phyloP scores from a whole-genome alignment of 2,329 filamentous ascomycete genomes.

The Pseudovirgaria hyperparasitica region DNA sequence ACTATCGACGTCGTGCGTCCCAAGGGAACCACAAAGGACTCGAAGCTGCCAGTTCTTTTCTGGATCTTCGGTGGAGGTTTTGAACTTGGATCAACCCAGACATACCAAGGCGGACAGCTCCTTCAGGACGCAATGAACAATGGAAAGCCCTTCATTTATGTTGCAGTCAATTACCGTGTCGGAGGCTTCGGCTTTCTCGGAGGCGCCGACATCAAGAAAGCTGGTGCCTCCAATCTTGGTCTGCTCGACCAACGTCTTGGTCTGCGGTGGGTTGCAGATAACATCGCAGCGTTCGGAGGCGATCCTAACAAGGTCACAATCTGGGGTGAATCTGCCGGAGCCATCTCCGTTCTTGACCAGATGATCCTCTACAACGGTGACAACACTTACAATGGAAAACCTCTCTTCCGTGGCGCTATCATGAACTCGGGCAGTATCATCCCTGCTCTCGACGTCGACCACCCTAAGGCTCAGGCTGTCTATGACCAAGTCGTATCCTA shows the following conservation, averaged over 20 bases:
- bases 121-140: slow-evolving; percentile 29
- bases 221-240: slow-evolving; percentile 58
- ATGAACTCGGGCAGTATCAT: slow-evolving; percentile 42
- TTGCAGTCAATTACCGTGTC: slow-evolving; percentile 66
- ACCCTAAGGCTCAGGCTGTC: slow-evolving; percentile 50
- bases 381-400: slow-evolving; percentile 59
- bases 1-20: slow-evolving; percentile 31
- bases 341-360: slow-evolving; percentile 63
- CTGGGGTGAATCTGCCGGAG: slow-evolving; percentile 50
- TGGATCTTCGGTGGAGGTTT: slow-evolving; percentile 37
- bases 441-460: slow-evolving; percentile 44
- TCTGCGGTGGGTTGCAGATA: slow-evolving; percentile 65
- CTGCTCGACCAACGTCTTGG: slow-evolving; percentile 60
- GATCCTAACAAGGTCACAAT: slow-evolving; percentile 69
- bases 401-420: slow-evolving; percentile 63
- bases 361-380: slow-evolving; percentile 63
- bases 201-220: slow-evolving; percentile 52
- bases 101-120: slow-evolving; percentile 29
- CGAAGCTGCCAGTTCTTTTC: slow-evolving; percentile 34
- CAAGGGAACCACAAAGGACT: slow-evolving; percentile 18
- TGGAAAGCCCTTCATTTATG: slow-evolving; percentile 57
- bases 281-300: slow-evolving; percentile 66
- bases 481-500: slow-evolving; percentile 30
- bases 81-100: slow-evolving; percentile 23
- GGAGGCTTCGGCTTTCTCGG: slow-evolving; percentile 64